Conservation (phyloP, 148 eudicot species). For the Heliosperma pusillum region DNA sequence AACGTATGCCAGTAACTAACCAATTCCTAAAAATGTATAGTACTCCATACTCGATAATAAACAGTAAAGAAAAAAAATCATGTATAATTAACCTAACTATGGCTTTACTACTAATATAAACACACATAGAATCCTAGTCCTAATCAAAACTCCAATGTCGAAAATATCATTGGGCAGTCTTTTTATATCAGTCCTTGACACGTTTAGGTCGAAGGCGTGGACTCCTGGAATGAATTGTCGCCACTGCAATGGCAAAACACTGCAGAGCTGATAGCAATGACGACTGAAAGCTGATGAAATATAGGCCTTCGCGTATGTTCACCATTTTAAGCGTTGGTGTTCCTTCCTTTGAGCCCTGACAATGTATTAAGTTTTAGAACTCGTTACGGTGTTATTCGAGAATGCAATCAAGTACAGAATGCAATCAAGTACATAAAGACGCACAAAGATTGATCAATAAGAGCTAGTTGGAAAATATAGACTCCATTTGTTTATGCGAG, state of each 20-base stretch:
- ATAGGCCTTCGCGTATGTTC: slow-evolving; percentile 55
- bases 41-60: neutral
- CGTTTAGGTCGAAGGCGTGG: slow-evolving; percentile 43
- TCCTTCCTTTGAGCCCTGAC: slow-evolving; percentile 55
- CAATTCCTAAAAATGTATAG: too few relatives aligned
- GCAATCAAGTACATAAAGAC: neutral
- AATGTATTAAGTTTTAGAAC: slow-evolving; percentile 5
- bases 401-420: neutral
- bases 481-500: too few relatives aligned
- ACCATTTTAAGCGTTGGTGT: slow-evolving; percentile 57
- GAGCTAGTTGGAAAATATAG: neutral
- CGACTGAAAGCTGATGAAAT: slow-evolving; percentile 54
- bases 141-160: slow-evolving; percentile 5
- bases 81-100: slow-evolving; percentile 27
- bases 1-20: neutral
- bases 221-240: slow-evolving; percentile 56
- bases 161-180: neutral
- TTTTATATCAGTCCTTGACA: slow-evolving; percentile 38
- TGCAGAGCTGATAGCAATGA: slow-evolving; percentile 59
- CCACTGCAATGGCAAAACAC: slow-evolving; percentile 66
- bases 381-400: neutral
- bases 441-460: neutral
- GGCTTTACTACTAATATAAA: slow-evolving; percentile 16
- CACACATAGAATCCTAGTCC: slow-evolving; percentile 28
- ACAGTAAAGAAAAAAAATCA: slow-evolving; percentile 7